Base-by-base conservation (phyloP, 2,329 filamentous ascomycete species). In the Pestalotiopsis sp. region DNA sequence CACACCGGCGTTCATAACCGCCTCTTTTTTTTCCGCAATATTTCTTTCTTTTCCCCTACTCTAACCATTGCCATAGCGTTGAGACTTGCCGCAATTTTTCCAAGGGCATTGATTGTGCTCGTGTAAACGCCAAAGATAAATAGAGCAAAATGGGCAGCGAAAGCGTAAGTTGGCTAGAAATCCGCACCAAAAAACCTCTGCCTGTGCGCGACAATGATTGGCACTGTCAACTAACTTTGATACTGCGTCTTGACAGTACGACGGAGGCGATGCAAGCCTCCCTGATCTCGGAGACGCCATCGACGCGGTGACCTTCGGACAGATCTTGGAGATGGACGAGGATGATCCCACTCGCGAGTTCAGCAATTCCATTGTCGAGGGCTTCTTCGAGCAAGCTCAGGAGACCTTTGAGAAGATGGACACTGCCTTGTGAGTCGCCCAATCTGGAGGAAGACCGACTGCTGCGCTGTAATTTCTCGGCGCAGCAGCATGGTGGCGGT, bases 261-360 rank as follows among this genome's bases (percentile, higher is more conserved):
- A 86, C 71, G 83, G 81, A 67, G 82, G 84, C 73, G 82, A 85
- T 72, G 82, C 83, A 68, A 84, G 81, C 70, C 80, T 90, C 76
- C 84, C 86, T 69, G 89, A 93, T 70, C 89, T 94, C 73, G 90
- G 89, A 69, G 92, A 96, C 73, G 86, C 87, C 78, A 91, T 99
- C 81, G 95, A 98, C 80, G 83, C 85, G 70, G 79, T 82, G 67
- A 97, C 94, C 68, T 99, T 99, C 76, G 90, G 91, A 76, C 96
- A 98, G 85, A 98, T 99, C 79, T 89, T 98, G 71, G 96, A 98
- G 82, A 98, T 99, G 95, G 96, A 99, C 80, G 96, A 98, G 72
- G 92, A 93, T 72, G 92, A 93, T 73, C 89, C 91, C 12, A 92
- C 95, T 72, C 88, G 91, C 75, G 94, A 97, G 63, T 98, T 98